These are phyloP conservation scores for Cyberlindnera mrakii DNA, from an alignment of 805 yeast genomes.

Conservation along the genomic window DNA sequence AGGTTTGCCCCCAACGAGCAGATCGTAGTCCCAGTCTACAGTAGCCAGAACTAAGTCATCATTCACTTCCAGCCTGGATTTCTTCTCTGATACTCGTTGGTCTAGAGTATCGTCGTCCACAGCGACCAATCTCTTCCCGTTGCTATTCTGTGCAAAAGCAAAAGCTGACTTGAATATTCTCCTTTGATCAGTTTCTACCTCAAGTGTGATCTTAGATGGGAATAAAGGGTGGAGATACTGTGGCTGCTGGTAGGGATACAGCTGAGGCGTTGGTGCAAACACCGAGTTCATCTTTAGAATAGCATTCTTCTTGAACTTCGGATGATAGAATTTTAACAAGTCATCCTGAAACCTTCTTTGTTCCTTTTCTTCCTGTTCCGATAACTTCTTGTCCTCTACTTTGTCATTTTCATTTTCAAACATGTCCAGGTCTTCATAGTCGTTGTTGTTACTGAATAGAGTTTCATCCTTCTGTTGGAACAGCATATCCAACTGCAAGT, in stretches of 20 bases:
- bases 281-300: slow-evolving; percentile 60
- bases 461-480: slow-evolving; percentile 13
- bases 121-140: slow-evolving; percentile 11
- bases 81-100: slow-evolving; percentile 10
- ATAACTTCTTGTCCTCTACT: neutral
- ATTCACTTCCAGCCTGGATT: slow-evolving; percentile 17
- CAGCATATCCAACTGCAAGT: slow-evolving; percentile 21
- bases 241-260: slow-evolving; percentile 46
- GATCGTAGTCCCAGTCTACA: slow-evolving; percentile 74
- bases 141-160: slow-evolving; percentile 7
- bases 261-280: slow-evolving; percentile 57
- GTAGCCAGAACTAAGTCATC: slow-evolving; percentile 61
- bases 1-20: slow-evolving; percentile 42
- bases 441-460: neutral
- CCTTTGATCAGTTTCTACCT: slow-evolving; percentile 56
- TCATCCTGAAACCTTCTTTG: slow-evolving; percentile 21
- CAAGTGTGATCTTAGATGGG: slow-evolving; percentile 56
- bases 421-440: slow-evolving; percentile 2
- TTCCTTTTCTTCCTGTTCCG: slow-evolving; percentile 9
- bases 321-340: slow-evolving; percentile 47
- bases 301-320: slow-evolving; percentile 50
- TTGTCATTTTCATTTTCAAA: slow-evolving; percentile 6
- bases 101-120: slow-evolving; percentile 14
- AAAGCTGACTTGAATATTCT: slow-evolving; percentile 39
- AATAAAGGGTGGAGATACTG: slow-evolving; percentile 29